A percentile compares a stretch with the other conserved stretches of the same genome.
These are phyloP conservation scores for Pseudoscleropodium purum DNA, from an alignment of 225 moss, liverwort and hornwort genomes.

Conservation along the genomic window DNA sequence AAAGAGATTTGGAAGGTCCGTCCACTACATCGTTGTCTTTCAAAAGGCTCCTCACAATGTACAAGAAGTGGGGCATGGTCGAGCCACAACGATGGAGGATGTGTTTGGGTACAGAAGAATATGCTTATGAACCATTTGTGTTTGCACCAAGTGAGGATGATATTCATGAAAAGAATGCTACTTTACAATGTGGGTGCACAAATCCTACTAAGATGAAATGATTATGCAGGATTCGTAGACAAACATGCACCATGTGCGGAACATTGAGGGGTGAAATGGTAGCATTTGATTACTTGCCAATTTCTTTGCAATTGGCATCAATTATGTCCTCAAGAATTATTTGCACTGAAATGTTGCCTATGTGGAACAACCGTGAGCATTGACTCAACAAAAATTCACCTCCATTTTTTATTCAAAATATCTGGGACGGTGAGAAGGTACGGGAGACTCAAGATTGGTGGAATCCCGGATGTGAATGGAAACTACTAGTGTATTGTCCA, in stretches of 20 bases:
- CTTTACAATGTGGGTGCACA: background rate
- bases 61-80: background rate
- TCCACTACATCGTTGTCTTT: too few relatives aligned
- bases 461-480: background rate
- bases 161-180: background rate
- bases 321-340: background rate
- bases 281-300: background rate
- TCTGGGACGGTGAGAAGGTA: background rate
- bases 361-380: background rate
- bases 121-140: background rate
- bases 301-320: background rate
- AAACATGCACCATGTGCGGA: background rate
- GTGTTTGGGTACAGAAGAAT: background rate
- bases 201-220: background rate
- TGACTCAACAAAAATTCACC: rapidly evolving
- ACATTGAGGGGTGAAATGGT: background rate
- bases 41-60: too few relatives aligned
- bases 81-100: background rate
- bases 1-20: too few relatives aligned
- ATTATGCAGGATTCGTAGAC: background rate
- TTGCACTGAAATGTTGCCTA: background rate
- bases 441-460: background rate
- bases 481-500: background rate
- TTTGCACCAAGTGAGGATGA: background rate
- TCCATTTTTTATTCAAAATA: background rate